Evolutionary conservation across 345 rosid genomes (phyloP).

Genomic region (Trapa bicornis): DNA sequence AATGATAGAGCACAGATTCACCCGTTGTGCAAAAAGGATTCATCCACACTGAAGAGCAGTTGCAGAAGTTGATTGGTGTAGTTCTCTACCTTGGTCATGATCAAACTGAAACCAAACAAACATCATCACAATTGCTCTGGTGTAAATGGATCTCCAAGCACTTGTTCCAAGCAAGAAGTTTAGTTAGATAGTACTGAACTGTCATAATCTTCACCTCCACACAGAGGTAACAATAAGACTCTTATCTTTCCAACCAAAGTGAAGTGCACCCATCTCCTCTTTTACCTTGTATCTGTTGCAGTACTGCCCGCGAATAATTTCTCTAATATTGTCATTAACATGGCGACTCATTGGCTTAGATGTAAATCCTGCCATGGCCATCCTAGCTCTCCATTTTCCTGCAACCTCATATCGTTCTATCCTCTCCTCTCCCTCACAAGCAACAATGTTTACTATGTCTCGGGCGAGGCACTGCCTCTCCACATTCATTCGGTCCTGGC

Average conservation of each 20-base stretch:
- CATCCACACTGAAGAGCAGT: not conserved
- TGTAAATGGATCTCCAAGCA: not conserved
- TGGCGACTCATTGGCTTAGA: slow-evolving; percentile 47
- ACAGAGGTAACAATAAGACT: slow-evolving; percentile 82
- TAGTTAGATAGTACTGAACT: not conserved
- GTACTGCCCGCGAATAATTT: slow-evolving; percentile 40
- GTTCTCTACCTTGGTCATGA: not conserved
- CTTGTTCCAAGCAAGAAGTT: not conserved
- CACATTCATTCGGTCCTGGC: slow-evolving; percentile 92
- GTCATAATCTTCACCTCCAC: slow-evolving; percentile 32
- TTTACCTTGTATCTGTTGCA: slow-evolving; percentile 48
- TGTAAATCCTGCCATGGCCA: slow-evolving; percentile 83
- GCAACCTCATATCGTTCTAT: slow-evolving; percentile 86
- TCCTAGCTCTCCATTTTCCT: slow-evolving; percentile 91
- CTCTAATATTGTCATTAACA: slow-evolving; percentile 36
- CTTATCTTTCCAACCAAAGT: slow-evolving; percentile 83
- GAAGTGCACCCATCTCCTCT: slow-evolving; percentile 58
- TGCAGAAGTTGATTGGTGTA: not conserved
- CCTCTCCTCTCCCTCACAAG: slow-evolving; percentile 95
- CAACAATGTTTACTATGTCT: slow-evolving; percentile 83
- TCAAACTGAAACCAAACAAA: not conserved
- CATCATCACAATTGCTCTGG: not conserved
- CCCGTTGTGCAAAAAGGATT: not conserved
- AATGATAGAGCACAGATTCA: not conserved
- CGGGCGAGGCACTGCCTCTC: slow-evolving; percentile 92